Evolutionary conservation across 176 grass and related monocot genomes (phyloP), one percentile per base, ranked within the genome.

Genomic region (Aegilops longissima): DNA sequence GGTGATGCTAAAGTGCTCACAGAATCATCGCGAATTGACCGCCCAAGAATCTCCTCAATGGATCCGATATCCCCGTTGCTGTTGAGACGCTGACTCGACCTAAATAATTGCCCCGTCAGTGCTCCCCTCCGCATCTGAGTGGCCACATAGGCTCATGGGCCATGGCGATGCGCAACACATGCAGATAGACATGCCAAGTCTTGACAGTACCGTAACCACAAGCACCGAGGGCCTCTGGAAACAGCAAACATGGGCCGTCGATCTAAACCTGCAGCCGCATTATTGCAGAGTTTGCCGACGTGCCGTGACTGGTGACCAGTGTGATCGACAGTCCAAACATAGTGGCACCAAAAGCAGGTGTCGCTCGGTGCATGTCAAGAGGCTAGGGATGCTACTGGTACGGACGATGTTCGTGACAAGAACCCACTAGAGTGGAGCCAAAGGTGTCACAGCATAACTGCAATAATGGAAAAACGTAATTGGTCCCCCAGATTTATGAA

Each of bases 21-120:
- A 21, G 67, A 87, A 84, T 84, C 80, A 68, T 90, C 7, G 17
- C 6, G 80, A 90, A 7, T 21, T 80, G 85, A 84, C 89, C 14
- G 47, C 10, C 51, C n/a, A 70, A 63, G 76, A 35, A 84, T 76
- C 76, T 12, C 61, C 69, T 51, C 69, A 10, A 61, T 0, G 75
- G 38, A 90, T 61, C 59, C 36, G 38, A 47, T 87, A 84, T 80
- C 67, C 76, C 61, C 0, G 14, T 70, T 16, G 80, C 75, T 68
- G 45, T 30, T 68, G 59, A 74, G 89, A 87, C 7, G n/a, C 49
- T 24, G 85, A 91, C 85, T 81, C 12, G n/a, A 70, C 62, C 66
- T 20, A 70, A 76, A 76, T 76, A 51, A 68, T 80, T 61, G 52
- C 8, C 61, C 4, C 20, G 56, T 35, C 24, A 35, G 56, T 63